Evolutionary conservation across 768 basidiomycete genomes (phyloP), one percentile per base, ranked within the genome.

Genomic region (Pholiota microspora): DNA sequence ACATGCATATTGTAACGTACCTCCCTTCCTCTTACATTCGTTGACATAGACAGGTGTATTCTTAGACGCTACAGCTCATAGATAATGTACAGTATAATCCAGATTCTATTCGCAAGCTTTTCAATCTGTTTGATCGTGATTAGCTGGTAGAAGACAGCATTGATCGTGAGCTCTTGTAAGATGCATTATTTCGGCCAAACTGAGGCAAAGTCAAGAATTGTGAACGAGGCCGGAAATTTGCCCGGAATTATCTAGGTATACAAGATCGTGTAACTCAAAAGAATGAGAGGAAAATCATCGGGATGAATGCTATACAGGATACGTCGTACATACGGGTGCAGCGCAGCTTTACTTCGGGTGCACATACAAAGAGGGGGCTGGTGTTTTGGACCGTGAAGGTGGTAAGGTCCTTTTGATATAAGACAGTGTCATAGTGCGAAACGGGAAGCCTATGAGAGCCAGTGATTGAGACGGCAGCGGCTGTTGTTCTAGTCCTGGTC

Each of bases 401-500:
- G 35, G 35, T 7, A 9, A 10, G 16, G 40, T 23, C 3, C 1
- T 18, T 42, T 18, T 42, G 4, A 4, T 21, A 16, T 2, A 23
- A 42, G 40, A 7, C 35, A 18, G n/a, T 16, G 7, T 10, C 40
- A 42, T 16, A 21, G 40, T 8, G 21, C 4, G 40, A 13, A 36
- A 18, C 7, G 18, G 21, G 10, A 6, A n/a, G 38, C 38, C 16
- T n/a, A 13, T 2, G 12, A 12, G 34, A 40, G 1, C 16, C 18
- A 16, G 10, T 16, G 35, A 36, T 6, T 42, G 21, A 42, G 38
- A 16, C 23, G 12, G 12, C 12, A 31, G 29, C 12, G 29, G 29
- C 7, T 31, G 40, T 9, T 7, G 21, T 23, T 2, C 69, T 69
- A 89, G 65, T 89, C 88, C 65, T 83, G 80, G 61, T 89, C 89